Evolutionary conservation across 345 rosid genomes (phyloP), one percentile per base, ranked within the genome.

Genomic region (Raphanus sativus): DNA sequence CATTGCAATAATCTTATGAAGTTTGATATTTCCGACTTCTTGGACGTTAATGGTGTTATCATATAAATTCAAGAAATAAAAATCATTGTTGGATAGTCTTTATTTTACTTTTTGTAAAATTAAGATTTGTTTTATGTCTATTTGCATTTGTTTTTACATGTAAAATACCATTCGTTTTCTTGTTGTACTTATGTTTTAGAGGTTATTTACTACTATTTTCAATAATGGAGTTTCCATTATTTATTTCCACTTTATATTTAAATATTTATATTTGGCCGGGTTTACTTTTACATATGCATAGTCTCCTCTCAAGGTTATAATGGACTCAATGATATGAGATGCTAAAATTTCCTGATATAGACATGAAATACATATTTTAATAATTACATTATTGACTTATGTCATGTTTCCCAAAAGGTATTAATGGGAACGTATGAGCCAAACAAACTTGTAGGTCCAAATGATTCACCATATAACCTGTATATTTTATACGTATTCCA

Each of bases 1-100:
- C 84, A 85, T 54, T 86, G 91, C 80, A 90, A 93, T 82, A 73
- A 82, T 62, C 50, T 86, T 65, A 75, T 86, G 71, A 85, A 84
- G 84, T 86, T 89, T 71, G 91, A 88, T 78, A 76, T 90, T 71
- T 79, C 89, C 0, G 91, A 88, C 45, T 65, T 87, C 32, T 81
- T 89, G 76, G 88, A 89, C 71, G 89, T 76, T 69, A 82, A 81
- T 80, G 86, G 70, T 52, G 84, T 88, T 83, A 17, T 73, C 11
- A 83, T 90, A 88, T 84, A 84, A 84, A 72, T 80, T 32, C 26
- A 71, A 45, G 8, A 64, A 7, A 28, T 21, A 48, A 6, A 45
- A 60, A 1, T 26, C 21, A 26, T 54, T 28, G 61, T 5, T 52
- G 73, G 55, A 30, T 54, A 24, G 24, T 7, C 15, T 70, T 7